Percentiles rank a stretch among this genome's conserved stretches.
These are phyloP conservation scores for Aspergillus phoenicis DNA, from an alignment of 2,329 filamentous ascomycete species.

Conservation along the genomic window DNA sequence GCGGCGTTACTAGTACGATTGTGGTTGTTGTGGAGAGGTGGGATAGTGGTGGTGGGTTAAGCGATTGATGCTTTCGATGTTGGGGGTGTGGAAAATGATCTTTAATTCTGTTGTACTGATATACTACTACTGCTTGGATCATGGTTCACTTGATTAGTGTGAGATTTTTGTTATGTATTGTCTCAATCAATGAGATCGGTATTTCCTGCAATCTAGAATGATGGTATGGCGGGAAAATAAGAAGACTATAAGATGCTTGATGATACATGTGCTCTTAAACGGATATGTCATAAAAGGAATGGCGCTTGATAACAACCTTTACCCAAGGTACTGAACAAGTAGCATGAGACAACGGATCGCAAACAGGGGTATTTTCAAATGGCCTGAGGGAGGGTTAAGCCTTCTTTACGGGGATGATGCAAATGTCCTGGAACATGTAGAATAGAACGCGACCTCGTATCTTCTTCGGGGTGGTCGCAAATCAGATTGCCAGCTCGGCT, in stretches of 20 bases:
- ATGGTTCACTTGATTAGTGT: no score
- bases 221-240: not conserved
- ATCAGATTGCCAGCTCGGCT: not conserved
- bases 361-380: slow-evolving; percentile 2
- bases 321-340: not conserved
- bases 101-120: not conserved
- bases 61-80: not conserved
- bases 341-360: not conserved
- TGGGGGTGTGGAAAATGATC: not conserved
- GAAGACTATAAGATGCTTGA: not conserved
- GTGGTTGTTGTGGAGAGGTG: not conserved
- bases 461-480: not conserved
- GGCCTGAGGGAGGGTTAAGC: not conserved
- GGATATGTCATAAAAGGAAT: not conserved
- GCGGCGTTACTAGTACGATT: not conserved
- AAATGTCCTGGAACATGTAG: not conserved
- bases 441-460: not conserved
- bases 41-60: not conserved
- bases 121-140: no score
- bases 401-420: not conserved
- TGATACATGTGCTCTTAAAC: not conserved
- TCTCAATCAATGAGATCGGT: not conserved
- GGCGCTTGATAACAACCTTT: not conserved
- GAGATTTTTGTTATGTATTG: no score
- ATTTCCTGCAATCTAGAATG: not conserved